phyloP scores from a whole-genome alignment of 2,329 filamentous ascomycete species.

The Neonectria punicea region DNA sequence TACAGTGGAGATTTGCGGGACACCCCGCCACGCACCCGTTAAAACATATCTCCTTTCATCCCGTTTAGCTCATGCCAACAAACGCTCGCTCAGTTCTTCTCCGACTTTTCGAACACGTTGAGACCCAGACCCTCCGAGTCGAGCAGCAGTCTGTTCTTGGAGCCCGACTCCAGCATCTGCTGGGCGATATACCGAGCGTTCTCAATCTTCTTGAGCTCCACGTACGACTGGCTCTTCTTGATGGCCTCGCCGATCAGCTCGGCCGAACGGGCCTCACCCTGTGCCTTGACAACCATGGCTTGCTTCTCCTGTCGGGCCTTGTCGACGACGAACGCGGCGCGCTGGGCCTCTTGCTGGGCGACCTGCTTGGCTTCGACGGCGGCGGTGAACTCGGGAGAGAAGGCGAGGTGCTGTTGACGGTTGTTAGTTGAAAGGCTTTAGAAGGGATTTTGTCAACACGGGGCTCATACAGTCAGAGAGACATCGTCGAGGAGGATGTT shows the following conservation, averaged over 20 bases:
- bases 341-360: conserved; percentile 91
- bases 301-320: conserved; percentile 99
- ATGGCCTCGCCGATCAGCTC: conserved; percentile 98
- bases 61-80: neutral
- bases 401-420: conserved; percentile 69
- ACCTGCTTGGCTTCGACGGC: conserved; percentile 80
- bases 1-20: conserved; percentile 60
- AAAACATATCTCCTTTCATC: conserved; percentile 13
- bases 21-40: conserved; percentile 25
- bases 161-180: conserved; percentile 85
- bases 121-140: conserved; percentile 91
- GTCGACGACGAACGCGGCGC: conserved; percentile 97
- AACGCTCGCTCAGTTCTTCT: conserved; percentile 51
- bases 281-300: conserved; percentile 96
- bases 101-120: conserved; percentile 75
- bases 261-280: conserved; percentile 98
- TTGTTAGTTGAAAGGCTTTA: conserved; percentile 13
- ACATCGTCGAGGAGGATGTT: conserved; percentile 99
- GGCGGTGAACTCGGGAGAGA: conserved; percentile 79
- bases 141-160: conserved; percentile 93
- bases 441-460: too few relatives aligned
- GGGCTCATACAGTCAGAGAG: conserved; percentile 81
- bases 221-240: conserved; percentile 98
- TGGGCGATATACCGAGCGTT: conserved; percentile 91
- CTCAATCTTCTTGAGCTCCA: conserved; percentile 98